Conservation (phyloP, 805 yeast species). For the Saccharomycopsis synnaedendra region DNA sequence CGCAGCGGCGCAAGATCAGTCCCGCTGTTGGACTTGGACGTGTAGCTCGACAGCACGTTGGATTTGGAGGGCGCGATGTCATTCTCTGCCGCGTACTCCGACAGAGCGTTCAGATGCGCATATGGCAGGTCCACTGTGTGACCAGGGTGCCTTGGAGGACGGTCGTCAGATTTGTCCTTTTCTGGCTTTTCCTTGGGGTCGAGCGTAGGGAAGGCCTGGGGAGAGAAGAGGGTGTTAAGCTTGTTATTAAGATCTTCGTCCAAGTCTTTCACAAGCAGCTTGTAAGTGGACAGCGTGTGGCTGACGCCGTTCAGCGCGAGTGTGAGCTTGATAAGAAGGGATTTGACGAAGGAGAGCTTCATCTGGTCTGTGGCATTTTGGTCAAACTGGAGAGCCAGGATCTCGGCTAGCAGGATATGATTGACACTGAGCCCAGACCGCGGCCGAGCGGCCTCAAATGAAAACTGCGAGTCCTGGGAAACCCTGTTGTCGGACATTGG, state of each 20-base stretch:
- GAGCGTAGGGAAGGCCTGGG: slow-evolving; percentile 5
- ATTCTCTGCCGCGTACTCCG: slow-evolving; percentile 7
- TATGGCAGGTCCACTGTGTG: neutral
- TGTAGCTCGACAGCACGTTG: slow-evolving; percentile 10
- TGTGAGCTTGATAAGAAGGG: slow-evolving; percentile 12
- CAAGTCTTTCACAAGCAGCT: slow-evolving; percentile 5
- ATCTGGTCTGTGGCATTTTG: slow-evolving; percentile 4
- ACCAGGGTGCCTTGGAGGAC: neutral
- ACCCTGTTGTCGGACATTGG: slow-evolving; percentile 6
- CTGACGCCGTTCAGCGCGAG: neutral
- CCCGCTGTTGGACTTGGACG: slow-evolving; percentile 7
- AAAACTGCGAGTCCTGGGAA: slow-evolving; percentile 13
- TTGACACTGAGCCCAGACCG: slow-evolving; percentile 2
- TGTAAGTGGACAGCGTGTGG: neutral
- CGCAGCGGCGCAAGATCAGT: slow-evolving; percentile 6
- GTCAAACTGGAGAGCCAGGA: slow-evolving; percentile 8
- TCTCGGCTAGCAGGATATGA: slow-evolving; percentile 7
- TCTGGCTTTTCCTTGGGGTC: slow-evolving; percentile 2
- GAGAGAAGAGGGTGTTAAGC: slow-evolving; percentile 6
- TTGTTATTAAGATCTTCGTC: slow-evolving; percentile 12
- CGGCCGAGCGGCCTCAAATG: slow-evolving; percentile 10
- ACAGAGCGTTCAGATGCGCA: slow-evolving; percentile 6
- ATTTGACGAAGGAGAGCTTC: slow-evolving; percentile 13
- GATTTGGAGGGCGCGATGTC: neutral
- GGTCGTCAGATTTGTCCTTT: neutral